phyloP scores from a whole-genome alignment of 2,329 filamentous ascomycete genomes.

The Fusarium camptoceras region DNA sequence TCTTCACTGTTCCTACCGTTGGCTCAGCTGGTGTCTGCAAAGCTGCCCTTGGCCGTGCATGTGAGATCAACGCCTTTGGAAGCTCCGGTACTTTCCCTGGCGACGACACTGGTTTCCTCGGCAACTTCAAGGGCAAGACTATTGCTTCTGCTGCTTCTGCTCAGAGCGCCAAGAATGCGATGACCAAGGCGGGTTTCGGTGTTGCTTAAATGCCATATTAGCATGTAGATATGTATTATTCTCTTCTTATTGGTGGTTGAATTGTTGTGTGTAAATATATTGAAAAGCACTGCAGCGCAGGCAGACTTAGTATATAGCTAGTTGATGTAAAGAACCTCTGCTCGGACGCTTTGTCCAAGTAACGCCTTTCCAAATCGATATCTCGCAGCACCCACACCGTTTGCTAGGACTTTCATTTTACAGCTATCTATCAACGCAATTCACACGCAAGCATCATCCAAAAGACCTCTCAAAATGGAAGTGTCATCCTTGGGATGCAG shows the following conservation, averaged over 20 bases:
- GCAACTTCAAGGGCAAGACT: conserved; percentile 64
- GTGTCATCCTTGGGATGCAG: not conserved
- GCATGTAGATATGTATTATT: not conserved
- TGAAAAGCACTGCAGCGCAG: not conserved
- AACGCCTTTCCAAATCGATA: not conserved
- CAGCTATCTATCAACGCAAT: fast-evolving
- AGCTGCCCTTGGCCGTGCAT: conserved; percentile 60
- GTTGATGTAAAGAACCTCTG: fast-evolving
- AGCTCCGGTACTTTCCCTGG: conserved; percentile 54
- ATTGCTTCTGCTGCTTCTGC: conserved; percentile 58
- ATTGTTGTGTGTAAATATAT: not conserved
- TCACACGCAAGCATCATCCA: fast-evolving
- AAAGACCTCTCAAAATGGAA: not conserved
- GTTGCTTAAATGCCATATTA: conserved; percentile 48
- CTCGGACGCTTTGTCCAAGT: not conserved
- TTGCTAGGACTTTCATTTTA: not conserved
- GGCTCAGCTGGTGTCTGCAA: conserved; percentile 57
- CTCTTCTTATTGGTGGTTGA: not conserved
- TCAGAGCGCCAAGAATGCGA: conserved; percentile 52
- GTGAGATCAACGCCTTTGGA: conserved; percentile 63
- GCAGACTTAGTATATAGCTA: not conserved
- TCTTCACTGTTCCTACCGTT: conserved; percentile 50
- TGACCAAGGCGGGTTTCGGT: conserved; percentile 60
- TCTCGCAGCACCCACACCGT: not conserved
- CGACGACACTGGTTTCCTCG: conserved; percentile 61